These are phyloP conservation scores for Priceomyces medius DNA, from an alignment of 805 yeast genomes.

Conservation along the genomic window DNA sequence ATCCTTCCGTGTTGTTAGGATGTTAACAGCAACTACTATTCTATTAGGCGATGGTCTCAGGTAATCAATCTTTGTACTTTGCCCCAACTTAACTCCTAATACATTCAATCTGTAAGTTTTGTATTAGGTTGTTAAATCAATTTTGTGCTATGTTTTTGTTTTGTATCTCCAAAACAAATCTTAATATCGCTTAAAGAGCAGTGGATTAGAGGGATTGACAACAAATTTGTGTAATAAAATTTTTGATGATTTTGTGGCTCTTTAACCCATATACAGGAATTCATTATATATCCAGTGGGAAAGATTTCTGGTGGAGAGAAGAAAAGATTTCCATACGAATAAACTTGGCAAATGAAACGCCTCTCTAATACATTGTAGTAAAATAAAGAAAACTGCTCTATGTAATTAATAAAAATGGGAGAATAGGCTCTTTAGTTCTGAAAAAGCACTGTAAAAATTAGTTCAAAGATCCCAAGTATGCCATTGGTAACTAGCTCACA, in stretches of 20 bases:
- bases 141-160: constrained; percentile 15
- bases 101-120: background rate
- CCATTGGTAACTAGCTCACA: no score
- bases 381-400: no score
- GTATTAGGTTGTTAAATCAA: constrained; percentile 12
- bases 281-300: background rate
- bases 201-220: constrained; percentile 3
- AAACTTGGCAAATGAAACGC: no score
- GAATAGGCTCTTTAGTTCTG: no score
- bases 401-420: no score
- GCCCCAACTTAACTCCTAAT: background rate
- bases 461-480: no score
- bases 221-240: constrained; percentile 12
- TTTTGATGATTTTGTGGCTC: constrained; percentile 12
- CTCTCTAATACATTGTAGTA: no score
- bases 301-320: no score
- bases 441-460: no score
- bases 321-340: no score
- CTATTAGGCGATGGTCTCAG: background rate
- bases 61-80: background rate
- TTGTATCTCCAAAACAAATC: constrained; percentile 9
- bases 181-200: background rate
- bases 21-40: background rate
- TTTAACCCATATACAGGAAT: no score
- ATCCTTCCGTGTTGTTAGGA: background rate